Conservation (phyloP, 192 early-diverging fungal species). For the Pecoramyces ruminantium region DNA sequence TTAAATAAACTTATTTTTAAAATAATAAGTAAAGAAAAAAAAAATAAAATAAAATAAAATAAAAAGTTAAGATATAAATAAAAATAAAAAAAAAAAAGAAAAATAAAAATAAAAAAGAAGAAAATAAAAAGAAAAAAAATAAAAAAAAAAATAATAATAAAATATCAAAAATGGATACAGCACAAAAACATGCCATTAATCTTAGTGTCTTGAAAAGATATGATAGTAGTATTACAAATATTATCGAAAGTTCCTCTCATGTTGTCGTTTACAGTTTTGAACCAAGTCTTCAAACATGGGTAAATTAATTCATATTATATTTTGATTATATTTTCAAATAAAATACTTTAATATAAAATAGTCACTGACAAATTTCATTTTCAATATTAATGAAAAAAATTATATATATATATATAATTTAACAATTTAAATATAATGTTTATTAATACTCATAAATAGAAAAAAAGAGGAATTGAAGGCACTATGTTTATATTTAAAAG, state of each 20-base stretch:
- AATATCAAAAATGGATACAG: background rate
- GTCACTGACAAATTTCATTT: too few species aligned
- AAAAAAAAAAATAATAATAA: background rate
- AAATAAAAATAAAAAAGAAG: background rate
- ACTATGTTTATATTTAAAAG: slow-evolving; percentile 77
- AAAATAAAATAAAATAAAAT: too few species aligned
- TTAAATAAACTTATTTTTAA: too few species aligned
- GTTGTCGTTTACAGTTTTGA: slow-evolving; percentile 85
- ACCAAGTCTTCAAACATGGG: slow-evolving; percentile 50
- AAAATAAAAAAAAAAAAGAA: too few species aligned
- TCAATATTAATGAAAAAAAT: background rate
- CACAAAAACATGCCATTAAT: slow-evolving; percentile 30
- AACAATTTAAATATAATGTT: background rate
- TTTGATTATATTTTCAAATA: too few species aligned
- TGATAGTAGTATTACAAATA: slow-evolving; percentile 55
- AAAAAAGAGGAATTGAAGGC: slow-evolving; percentile 76
- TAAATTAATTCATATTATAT: too few species aligned
- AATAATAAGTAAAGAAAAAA: too few species aligned
- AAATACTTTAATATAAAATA: too few species aligned
- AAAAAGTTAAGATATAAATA: too few species aligned
- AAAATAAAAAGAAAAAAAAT: background rate
- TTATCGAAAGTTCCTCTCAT: slow-evolving; percentile 70
- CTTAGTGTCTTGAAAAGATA: slow-evolving; percentile 67
- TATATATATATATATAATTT: background rate
- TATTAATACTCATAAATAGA: slow-evolving; percentile 21